Evolutionary conservation across 805 yeast species (phyloP).

Genomic region (Blastobotrys peoriensis): DNA sequence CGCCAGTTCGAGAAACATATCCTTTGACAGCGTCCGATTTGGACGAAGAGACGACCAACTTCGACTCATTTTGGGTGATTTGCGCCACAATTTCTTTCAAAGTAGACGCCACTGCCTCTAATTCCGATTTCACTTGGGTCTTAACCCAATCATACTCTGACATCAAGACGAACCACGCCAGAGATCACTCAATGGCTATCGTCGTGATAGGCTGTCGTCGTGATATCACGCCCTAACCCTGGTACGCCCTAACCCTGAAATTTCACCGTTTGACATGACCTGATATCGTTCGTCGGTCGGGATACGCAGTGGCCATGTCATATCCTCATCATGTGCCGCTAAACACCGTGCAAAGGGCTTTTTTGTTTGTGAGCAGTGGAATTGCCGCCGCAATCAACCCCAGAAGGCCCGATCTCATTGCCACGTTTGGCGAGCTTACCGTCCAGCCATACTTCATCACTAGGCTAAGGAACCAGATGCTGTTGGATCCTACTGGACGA

Average conservation of each 20-base stretch:
- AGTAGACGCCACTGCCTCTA: neutral
- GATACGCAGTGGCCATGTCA: no score
- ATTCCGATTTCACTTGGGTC: neutral
- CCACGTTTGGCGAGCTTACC: constrained; percentile 72
- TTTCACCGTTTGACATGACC: no score
- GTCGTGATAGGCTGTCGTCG: no score
- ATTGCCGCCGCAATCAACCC: constrained; percentile 55
- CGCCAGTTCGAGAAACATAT: constrained; percentile 17
- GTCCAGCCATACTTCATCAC: constrained; percentile 66
- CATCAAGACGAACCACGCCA: no score
- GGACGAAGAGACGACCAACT: constrained; percentile 20
- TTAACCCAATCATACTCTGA: neutral
- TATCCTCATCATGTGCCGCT: constrained; percentile 81
- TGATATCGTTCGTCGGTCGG: no score
- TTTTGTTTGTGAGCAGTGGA: constrained; percentile 68
- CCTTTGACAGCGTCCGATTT: constrained; percentile 22
- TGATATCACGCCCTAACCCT: no score
- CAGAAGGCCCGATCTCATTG: constrained; percentile 35
- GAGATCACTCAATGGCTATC: no score
- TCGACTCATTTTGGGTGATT: constrained; percentile 12
- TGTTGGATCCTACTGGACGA: constrained; percentile 69
- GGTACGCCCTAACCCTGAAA: no score
- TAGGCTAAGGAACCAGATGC: constrained; percentile 64
- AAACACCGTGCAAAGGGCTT: constrained; percentile 50
- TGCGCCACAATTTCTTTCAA: neutral